Base-by-base conservation (phyloP, 176 grass and related monocot species). In the Puccinellia tenuiflora region DNA sequence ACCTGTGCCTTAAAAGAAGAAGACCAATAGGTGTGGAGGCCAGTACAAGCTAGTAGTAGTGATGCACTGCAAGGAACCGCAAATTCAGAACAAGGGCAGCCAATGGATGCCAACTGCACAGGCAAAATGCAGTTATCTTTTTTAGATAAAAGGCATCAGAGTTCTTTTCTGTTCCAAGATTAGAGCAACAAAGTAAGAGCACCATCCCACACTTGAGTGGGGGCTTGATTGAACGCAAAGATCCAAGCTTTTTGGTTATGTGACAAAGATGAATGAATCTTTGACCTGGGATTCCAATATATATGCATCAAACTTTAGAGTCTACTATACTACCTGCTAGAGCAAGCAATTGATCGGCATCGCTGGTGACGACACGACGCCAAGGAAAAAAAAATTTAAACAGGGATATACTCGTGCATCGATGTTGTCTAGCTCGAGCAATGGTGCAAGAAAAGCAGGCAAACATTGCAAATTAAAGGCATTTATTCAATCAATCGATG, bases 211-310 rank as follows among this genome's bases (percentile, higher is more conserved):
- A 80, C 40, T 79, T 76, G 39, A 73, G 83, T 90, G 88, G 88
- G 54, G 45, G 40, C 29, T 59, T 90, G 84, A 97, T 91, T 91
- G 79, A 91, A 81, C 79, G 40, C 82, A 93, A 94, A 92, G 89
- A 86, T 86, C 30, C 79, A 45, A 75, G 18, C 81, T 77, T 83
- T 91, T 76, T 75, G 35, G 86, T 20, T 26, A 35, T 43, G 69
- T 30, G 59, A 75, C 43, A 50, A 73, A 73, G 43, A 73, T 73
- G 81, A 60, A 76, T 90, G 85, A 90, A 97, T 88, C 91, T 94
- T 83, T 90, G 89, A 92, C 94, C 79, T 80, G 46, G 51, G 37
- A 73, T 85, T 81, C 91, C 79, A 90, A 92, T 84, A 88, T 45
- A 92, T 84, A 86, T 45, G 46, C 73, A 47, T 42, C 28, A 33